phyloP scores from a whole-genome alignment of 2,329 filamentous ascomycete species.

The Fusarium chaquense region DNA sequence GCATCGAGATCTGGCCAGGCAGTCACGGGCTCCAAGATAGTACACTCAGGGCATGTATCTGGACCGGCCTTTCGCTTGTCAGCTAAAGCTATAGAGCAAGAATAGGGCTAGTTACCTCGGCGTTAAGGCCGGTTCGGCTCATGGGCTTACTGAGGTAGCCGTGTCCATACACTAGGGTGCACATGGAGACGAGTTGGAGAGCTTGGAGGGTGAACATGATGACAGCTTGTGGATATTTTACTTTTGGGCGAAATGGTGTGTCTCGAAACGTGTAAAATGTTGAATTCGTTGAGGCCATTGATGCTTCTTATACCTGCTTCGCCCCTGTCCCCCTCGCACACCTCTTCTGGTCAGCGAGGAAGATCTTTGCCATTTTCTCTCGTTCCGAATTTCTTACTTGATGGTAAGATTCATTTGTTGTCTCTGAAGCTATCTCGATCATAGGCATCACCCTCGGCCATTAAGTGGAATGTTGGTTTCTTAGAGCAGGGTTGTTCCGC shows the following conservation, averaged over 20 bases:
- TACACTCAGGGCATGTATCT: constrained; percentile 66
- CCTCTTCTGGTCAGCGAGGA: not conserved
- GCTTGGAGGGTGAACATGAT: not conserved
- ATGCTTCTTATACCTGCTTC: not conserved
- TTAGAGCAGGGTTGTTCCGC: not conserved
- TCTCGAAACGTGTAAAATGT: not conserved
- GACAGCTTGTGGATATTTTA: not conserved
- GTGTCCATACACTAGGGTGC: constrained; percentile 6
- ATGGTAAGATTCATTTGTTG: not conserved
- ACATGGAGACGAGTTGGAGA: constrained; percentile 15
- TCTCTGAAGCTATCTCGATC: not conserved
- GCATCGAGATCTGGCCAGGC: constrained; percentile 62
- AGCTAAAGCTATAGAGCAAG: not conserved
- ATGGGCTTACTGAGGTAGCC: constrained; percentile 37
- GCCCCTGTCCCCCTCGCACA: not conserved
- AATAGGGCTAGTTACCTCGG: not conserved
- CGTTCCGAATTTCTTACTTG: not conserved
- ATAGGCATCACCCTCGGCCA: not conserved
- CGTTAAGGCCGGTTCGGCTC: constrained; percentile 38
- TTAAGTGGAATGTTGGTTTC: not conserved
- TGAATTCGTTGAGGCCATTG: not conserved
- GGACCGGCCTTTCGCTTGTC: constrained; percentile 56
- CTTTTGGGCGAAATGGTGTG: not conserved
- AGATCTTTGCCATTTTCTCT: not conserved
- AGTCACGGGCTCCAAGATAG: constrained; percentile 64